Conservation (phyloP, 495 filamentous ascomycete species). For the Astrocystis sublimbata region DNA sequence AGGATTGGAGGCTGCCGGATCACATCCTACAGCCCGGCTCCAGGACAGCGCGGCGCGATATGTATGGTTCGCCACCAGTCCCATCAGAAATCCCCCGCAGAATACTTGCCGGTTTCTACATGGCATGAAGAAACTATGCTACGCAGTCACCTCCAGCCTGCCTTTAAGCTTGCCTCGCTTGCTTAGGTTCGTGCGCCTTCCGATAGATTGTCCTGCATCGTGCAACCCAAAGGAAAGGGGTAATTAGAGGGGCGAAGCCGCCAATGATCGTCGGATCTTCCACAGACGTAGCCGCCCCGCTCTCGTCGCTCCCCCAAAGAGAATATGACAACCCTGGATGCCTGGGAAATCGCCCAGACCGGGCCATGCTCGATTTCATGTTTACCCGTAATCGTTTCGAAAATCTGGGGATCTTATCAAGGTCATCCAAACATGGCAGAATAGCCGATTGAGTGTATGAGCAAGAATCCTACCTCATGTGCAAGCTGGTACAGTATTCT, state of each 20-base stretch:
- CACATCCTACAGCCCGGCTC: constrained; percentile 3
- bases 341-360: neutral
- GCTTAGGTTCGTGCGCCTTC: neutral
- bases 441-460: neutral
- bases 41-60: constrained; percentile 4
- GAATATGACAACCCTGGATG: no score
- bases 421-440: neutral
- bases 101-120: neutral
- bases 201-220: neutral
- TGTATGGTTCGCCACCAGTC: neutral
- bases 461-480: neutral
- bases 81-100: neutral
- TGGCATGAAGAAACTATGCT: neutral
- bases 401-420: constrained; percentile 9
- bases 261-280: constrained; percentile 15
- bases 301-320: no score
- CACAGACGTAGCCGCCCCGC: neutral
- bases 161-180: neutral
- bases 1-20: constrained; percentile 1
- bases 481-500: neutral
- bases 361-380: neutral
- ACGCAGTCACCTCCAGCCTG: neutral
- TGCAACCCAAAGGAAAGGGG: constrained; percentile 1
- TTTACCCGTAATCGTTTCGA: constrained; percentile 6
- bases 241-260: neutral